Evolutionary conservation across 2,329 filamentous ascomycete genomes (phyloP), one percentile per base, ranked within the genome.

Genomic region (Epichloe baconii): DNA sequence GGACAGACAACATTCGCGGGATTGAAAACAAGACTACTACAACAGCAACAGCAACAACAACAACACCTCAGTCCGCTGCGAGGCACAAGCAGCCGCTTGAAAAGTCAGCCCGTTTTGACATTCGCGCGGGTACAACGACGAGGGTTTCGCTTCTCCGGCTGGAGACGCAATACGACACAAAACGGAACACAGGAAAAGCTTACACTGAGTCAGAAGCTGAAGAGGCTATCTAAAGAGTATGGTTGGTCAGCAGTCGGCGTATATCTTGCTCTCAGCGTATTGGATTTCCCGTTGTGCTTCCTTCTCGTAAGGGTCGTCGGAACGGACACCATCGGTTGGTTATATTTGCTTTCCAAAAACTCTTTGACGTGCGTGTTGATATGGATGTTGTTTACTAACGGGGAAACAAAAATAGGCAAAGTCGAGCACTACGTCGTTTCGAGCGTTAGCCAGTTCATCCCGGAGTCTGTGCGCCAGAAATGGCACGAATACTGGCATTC

Each of bases 261-360:
- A 14, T 98, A 98, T 67, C 68, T 96, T 11, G 75, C 75, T 1
- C 71, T 98, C 50, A 90, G 86, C 42, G 85, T 86, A 38, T 71
- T 95, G 48, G 93, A 98, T 69, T 95, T 97, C 57, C 93, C 93
- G 0, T 87, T 97, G 64, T 97, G 91, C 70, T 98, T 95, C 71
- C 69, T 95, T 50, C 80, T 93, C 10, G 93, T 98, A 45, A 79
- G 84, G 52, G 72, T 82, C 49, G 77, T 95, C 2, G 93, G 93
- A 15, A 86, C 87, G 0, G 93, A 98, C 26, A 79, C 79, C 51
- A 93, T 98, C 61, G 90, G 88, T 76, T 68, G 72, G 71, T 55
- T 44, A 8, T 7, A 21, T 15, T 11, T 35, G 17, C 17, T 31
- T 31, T 36, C 19, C 44, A 37, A 4, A 4, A n/a, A 8, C 17